Conservation (phyloP, 805 yeast species). For the Blastobotrys muscicola region DNA sequence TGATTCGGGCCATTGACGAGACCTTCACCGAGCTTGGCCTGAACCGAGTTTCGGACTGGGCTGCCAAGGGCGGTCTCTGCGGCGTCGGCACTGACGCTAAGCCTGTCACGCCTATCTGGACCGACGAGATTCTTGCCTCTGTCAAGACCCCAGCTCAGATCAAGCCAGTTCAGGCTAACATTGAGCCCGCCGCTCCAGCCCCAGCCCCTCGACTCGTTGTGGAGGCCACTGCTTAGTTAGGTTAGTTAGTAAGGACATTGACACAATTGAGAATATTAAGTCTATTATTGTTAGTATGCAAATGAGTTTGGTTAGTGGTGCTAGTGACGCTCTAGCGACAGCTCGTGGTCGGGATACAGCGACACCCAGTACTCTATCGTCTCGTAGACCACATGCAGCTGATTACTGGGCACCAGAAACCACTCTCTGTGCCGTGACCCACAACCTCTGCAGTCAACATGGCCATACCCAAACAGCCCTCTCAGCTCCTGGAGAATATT, state of each 20-base stretch:
- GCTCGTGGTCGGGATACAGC: conserved; percentile 1
- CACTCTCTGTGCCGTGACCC: neutral
- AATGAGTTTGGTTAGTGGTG: neutral
- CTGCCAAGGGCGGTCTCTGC: conserved; percentile 72
- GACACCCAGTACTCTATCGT: conserved; percentile 11
- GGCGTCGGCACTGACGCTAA: conserved; percentile 62
- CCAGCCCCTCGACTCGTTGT: neutral
- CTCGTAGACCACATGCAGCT: conserved; percentile 4
- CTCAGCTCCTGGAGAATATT: conserved; percentile 17
- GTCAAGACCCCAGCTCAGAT: neutral
- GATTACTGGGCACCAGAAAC: neutral
- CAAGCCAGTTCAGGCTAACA: neutral
- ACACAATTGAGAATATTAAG: no score
- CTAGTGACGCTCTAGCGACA: neutral
- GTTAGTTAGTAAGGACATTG: no score
- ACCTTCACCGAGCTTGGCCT: conserved; percentile 69
- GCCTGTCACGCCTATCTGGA: conserved; percentile 70
- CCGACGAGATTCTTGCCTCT: conserved; percentile 57
- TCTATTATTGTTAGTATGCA: neutral
- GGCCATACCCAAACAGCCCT: conserved; percentile 19
- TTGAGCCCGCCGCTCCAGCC: neutral
- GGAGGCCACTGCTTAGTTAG: neutral
- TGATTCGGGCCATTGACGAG: conserved; percentile 69
- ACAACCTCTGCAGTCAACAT: conserved; percentile 24
- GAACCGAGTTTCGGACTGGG: conserved; percentile 73